Conservation (phyloP, 257 asterid species). For the Fraxinus anomala region DNA sequence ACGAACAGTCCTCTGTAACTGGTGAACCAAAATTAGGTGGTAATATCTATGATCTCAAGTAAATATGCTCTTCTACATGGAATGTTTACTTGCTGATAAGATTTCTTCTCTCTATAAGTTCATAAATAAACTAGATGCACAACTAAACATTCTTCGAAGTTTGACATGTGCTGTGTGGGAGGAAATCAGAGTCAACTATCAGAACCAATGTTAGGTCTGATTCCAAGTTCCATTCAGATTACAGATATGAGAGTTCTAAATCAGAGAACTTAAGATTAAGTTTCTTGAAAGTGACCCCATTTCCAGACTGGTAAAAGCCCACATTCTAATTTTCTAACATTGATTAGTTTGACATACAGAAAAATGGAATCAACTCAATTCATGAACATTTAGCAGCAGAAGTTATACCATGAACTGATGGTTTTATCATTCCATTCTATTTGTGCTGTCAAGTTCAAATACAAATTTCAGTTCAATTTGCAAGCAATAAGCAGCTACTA, state of each 20-base stretch:
- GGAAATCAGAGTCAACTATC: background rate
- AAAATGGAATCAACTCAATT: background rate
- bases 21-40: too few relatives aligned
- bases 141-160: background rate
- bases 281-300: background rate
- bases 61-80: background rate
- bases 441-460: background rate
- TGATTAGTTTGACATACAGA: background rate
- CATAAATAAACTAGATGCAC: background rate
- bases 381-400: background rate
- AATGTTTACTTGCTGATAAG: background rate
- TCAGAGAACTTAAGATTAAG: background rate
- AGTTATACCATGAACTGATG: background rate
- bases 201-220: background rate
- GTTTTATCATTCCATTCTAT: background rate
- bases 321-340: background rate
- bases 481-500: background rate
- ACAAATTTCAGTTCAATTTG: background rate
- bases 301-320: background rate
- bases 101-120: background rate
- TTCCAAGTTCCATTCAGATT: background rate
- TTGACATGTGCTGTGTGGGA: background rate
- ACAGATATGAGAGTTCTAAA: background rate
- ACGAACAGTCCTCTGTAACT: too few relatives aligned
- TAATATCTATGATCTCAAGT: too few relatives aligned